Evolutionary conservation across 441 rosid genomes (phyloP).

Genomic region (Populus trichocarpa): DNA sequence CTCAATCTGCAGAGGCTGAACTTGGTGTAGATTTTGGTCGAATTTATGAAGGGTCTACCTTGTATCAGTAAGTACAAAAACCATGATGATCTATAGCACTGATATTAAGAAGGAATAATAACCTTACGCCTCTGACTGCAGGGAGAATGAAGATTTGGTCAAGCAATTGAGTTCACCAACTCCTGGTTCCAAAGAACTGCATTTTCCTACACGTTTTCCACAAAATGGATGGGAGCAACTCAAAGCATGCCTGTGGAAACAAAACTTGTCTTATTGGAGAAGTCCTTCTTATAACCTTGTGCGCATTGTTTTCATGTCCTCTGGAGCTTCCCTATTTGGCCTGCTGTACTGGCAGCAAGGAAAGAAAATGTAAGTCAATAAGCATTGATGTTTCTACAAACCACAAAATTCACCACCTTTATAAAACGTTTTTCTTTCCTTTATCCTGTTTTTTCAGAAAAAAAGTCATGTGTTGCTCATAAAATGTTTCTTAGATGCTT

Average conservation of each 20-base stretch:
- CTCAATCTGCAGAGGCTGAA: constrained; percentile 14
- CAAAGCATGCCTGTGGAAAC: constrained; percentile 58
- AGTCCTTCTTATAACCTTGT: constrained; percentile 30
- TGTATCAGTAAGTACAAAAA: constrained; percentile 11
- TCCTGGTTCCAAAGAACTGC: constrained; percentile 41
- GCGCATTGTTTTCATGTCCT: constrained; percentile 17
- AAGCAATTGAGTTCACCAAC: constrained; percentile 63
- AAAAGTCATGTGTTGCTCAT: background rate
- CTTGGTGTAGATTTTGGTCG: constrained; percentile 26
- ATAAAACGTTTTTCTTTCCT: background rate
- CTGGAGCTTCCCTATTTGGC: constrained; percentile 22
- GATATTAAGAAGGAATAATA: background rate
- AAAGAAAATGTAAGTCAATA: constrained; percentile 13
- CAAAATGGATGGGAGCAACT: constrained; percentile 41
- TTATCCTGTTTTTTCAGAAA: background rate
- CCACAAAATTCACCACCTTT: background rate
- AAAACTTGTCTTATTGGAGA: constrained; percentile 32
- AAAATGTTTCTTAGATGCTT: background rate
- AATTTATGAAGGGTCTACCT: constrained; percentile 14
- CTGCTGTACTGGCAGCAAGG: constrained; percentile 33
- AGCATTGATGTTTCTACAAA: background rate
- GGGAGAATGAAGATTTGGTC: constrained; percentile 70
- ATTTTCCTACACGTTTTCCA: constrained; percentile 50
- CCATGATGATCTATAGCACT: background rate
- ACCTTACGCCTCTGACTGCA: constrained; percentile 10